Conservation (phyloP, 2,329 filamentous ascomycete species). For the Colletotrichum sp. region DNA sequence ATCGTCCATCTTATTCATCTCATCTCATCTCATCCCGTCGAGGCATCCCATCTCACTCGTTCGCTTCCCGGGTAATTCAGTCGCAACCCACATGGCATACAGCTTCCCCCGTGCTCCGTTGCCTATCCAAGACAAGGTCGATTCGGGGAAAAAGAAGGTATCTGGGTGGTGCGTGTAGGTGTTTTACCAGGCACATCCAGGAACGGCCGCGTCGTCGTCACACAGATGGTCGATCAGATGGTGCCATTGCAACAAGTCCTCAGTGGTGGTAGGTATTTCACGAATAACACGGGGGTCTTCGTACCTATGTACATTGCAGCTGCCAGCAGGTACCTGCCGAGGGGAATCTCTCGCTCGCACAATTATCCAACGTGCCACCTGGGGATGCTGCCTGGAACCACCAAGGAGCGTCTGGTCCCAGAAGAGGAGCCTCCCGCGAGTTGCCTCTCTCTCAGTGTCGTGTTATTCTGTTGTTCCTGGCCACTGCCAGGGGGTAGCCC, state of each 20-base stretch:
- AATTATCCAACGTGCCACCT: background rate
- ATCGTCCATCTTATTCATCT: background rate
- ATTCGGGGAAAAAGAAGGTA: background rate
- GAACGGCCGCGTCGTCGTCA: slow-evolving; percentile 18
- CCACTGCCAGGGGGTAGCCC: slow-evolving; percentile 3
- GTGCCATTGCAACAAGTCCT: slow-evolving; percentile 7
- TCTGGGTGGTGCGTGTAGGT: background rate
- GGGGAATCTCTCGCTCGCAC: background rate
- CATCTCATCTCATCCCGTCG: background rate
- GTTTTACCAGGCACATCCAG: slow-evolving; percentile 11
- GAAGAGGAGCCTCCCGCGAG: background rate
- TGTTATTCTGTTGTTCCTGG: slow-evolving; percentile 8
- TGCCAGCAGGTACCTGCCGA: background rate
- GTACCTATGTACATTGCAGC: background rate
- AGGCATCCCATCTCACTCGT: background rate
- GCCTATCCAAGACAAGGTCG: slow-evolving; percentile 5
- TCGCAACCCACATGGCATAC: background rate
- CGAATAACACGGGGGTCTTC: background rate
- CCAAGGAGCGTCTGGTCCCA: background rate
- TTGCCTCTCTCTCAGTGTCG: background rate
- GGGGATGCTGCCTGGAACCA: background rate
- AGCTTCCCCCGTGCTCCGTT: background rate
- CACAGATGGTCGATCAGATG: slow-evolving; percentile 18
- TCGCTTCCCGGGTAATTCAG: background rate
- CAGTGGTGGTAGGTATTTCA: background rate